These are phyloP conservation scores for Mortierella sp. DNA, from an alignment of 371 early-diverging fungal species.

Conservation along the genomic window DNA sequence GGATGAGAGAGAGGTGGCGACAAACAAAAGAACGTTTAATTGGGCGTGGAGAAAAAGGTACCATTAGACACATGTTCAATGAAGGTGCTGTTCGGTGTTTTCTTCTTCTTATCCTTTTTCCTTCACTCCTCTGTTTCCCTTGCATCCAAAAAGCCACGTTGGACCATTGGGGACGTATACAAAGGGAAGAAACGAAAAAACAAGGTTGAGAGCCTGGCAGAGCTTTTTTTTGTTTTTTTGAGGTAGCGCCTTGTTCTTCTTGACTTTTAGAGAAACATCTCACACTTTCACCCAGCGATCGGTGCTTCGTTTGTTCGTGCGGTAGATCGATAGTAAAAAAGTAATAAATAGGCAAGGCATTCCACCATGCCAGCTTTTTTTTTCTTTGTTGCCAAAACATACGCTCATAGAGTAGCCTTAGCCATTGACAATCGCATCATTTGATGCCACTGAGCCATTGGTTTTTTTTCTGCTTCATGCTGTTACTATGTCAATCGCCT, in stretches of 20 bases:
- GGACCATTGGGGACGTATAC: no score
- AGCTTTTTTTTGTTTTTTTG: not conserved
- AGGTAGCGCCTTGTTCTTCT: not conserved
- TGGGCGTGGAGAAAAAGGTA: not conserved
- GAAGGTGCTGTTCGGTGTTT: no score
- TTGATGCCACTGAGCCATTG: not conserved
- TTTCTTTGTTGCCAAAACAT: not conserved
- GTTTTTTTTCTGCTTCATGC: no score
- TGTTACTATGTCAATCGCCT: no score
- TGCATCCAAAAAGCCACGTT: no score
- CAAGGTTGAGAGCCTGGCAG: not conserved
- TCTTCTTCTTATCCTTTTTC: not conserved
- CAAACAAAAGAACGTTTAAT: no score
- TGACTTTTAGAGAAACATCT: not conserved
- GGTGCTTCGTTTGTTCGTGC: not conserved
- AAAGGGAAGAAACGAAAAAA: no score
- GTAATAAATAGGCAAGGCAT: not conserved
- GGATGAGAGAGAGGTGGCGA: no score
- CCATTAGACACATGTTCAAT: not conserved
- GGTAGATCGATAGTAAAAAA: not conserved
- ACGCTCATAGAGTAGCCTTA: not conserved
- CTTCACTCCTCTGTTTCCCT: no score
- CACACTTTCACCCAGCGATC: not conserved
- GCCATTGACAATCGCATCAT: not conserved
- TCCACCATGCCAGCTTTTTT: not conserved